These are phyloP conservation scores for Rutidosis leptorrhynchoides DNA, from an alignment of 129 eudicot species.

Conservation along the genomic window DNA sequence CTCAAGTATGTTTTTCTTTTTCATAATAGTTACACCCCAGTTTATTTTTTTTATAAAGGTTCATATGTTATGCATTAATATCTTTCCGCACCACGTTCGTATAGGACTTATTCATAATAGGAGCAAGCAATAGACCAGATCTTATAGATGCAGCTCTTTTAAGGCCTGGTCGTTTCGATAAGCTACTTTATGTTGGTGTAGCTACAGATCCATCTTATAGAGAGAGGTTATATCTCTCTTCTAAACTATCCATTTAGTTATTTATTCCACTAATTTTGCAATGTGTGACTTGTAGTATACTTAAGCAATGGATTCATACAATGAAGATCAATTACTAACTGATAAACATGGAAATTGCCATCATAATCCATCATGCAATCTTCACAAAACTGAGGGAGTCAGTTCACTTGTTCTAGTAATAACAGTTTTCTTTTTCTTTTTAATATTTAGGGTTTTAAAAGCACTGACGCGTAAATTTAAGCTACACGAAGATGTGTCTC, in stretches of 20 bases:
- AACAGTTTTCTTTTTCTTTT: constrained; percentile 12
- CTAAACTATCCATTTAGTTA: constrained; percentile 10
- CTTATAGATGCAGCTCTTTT: constrained; percentile 92
- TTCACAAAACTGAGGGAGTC: background rate
- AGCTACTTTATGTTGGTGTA: constrained; percentile 96
- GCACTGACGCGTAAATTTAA: constrained; percentile 90
- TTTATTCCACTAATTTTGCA: background rate
- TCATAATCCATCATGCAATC: constrained; percentile 15
- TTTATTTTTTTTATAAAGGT: constrained; percentile 15
- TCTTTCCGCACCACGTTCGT: background rate
- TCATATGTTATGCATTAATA: constrained; percentile 6
- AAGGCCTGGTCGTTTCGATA: constrained; percentile 99
- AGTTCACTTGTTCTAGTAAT: constrained; percentile 11
- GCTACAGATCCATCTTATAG: constrained; percentile 77
- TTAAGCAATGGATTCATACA: background rate
- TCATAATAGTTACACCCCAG: background rate
- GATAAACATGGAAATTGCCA: background rate
- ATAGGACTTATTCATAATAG: constrained; percentile 90
- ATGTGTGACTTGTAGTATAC: background rate
- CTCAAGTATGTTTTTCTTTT: constrained; percentile 52
- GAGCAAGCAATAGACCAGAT: constrained; percentile 98
- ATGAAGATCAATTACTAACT: background rate
- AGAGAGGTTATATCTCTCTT: constrained; percentile 57
- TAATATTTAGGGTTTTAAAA: constrained; percentile 65
- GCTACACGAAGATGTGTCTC: constrained; percentile 82